phyloP scores from a whole-genome alignment of 306 rosid species.

The Casuarina equisetifolia region DNA sequence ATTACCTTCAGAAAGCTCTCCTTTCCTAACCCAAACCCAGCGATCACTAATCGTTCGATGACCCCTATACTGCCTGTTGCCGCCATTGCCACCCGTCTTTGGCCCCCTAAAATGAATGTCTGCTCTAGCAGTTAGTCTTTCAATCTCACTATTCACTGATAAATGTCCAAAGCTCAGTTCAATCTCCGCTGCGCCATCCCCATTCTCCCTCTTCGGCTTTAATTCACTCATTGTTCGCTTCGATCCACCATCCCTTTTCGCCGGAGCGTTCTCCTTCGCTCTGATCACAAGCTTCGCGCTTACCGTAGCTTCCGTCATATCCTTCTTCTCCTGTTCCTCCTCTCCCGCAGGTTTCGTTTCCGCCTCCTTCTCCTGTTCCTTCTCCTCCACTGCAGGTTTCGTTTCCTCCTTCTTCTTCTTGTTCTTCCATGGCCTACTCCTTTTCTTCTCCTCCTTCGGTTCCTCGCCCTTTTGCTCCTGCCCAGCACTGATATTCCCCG shows the following conservation, averaged over 20 bases:
- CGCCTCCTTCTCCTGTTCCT: rapidly evolving
- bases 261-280: conserved; percentile 9
- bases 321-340: conserved; percentile 1
- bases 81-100: background rate
- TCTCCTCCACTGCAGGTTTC: conserved; percentile 1
- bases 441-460: background rate
- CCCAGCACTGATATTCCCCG: conserved; percentile 8
- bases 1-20: conserved; percentile 28
- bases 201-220: background rate
- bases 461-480: conserved; percentile 1
- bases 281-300: conserved; percentile 1
- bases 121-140: background rate
- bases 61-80: conserved; percentile 13
- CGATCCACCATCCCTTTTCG: conserved; percentile 14
- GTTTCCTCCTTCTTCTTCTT: background rate
- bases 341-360: conserved; percentile 3
- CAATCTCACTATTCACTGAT: conserved; percentile 10
- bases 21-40: conserved; percentile 63
- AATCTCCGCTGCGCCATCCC: conserved; percentile 11
- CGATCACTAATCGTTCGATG: background rate
- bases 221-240: background rate
- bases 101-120: background rate
- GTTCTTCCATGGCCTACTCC: background rate
- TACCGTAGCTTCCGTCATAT: background rate
- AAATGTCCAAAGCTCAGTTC: conserved; percentile 34